Evolutionary conservation across 202 grass and related monocot species (phyloP).

Genomic region (Zizania palustris): DNA sequence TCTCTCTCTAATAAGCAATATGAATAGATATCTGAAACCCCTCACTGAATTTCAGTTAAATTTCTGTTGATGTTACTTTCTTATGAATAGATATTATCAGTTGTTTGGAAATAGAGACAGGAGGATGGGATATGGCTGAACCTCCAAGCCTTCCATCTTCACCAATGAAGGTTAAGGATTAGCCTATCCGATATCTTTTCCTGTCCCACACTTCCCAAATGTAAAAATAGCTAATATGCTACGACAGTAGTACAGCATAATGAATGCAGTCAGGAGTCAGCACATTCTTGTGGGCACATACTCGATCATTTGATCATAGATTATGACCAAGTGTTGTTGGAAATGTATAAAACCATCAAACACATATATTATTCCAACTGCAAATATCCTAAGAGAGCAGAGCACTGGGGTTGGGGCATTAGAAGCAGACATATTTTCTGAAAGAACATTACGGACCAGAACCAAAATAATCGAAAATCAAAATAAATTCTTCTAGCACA

Average conservation of each 20-base stretch:
- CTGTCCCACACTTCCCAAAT: not conserved
- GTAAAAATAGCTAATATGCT: not conserved
- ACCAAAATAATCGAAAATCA: not conserved
- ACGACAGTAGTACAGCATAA: not conserved
- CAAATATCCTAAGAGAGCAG: not conserved
- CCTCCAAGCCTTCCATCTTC: too few species aligned
- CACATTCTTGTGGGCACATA: not conserved
- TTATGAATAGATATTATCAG: too few species aligned
- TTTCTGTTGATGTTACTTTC: too few species aligned
- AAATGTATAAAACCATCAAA: not conserved
- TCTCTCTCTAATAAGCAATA: too few species aligned
- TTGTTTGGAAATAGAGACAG: too few species aligned
- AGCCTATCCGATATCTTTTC: too few species aligned
- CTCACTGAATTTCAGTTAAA: too few species aligned
- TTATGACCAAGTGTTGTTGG: not conserved
- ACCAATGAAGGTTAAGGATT: too few species aligned
- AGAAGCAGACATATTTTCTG: not conserved
- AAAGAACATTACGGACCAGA: not conserved
- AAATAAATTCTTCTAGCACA: constrained; percentile 6
- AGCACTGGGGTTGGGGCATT: not conserved
- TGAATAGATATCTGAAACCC: too few species aligned
- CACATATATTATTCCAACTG: not conserved
- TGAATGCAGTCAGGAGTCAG: not conserved
- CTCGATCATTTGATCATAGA: not conserved
- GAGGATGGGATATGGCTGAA: too few species aligned